Percentiles rank a stretch among this genome's conserved stretches.
These are phyloP conservation scores for Ophiocordyceps unilateralis DNA, from an alignment of 2,329 filamentous ascomycete species.

Conservation along the genomic window DNA sequence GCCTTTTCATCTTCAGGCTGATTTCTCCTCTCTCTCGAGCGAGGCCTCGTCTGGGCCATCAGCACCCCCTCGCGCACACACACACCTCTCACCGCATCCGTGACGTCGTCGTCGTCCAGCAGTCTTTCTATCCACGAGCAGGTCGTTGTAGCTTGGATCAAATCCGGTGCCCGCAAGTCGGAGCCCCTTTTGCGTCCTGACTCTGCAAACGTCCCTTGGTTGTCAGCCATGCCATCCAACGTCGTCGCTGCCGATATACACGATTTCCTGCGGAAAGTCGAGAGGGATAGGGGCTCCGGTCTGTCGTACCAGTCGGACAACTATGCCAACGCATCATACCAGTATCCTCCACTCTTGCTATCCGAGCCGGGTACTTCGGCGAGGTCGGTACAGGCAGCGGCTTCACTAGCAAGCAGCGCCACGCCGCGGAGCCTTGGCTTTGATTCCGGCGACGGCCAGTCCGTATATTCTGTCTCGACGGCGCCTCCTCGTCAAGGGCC, in stretches of 20 bases:
- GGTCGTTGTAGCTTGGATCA: too few relatives aligned
- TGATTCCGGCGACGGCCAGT: conserved; percentile 3
- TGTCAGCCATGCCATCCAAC: not conserved
- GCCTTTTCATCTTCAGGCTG: too few relatives aligned
- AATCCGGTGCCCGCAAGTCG: too few relatives aligned
- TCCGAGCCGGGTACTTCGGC: not conserved
- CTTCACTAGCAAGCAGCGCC: conserved; percentile 3
- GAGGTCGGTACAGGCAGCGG: not conserved
- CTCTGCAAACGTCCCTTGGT: too few relatives aligned
- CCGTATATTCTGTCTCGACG: conserved; percentile 7
- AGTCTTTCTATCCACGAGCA: too few relatives aligned
- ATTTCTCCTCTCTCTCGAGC: too few relatives aligned
- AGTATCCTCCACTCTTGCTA: conserved; percentile 1
- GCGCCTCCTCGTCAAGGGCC: conserved; percentile 7
- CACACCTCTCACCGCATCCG: not conserved
- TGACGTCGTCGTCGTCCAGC: not conserved
- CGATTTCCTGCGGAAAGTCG: not conserved
- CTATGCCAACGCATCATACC: not conserved
- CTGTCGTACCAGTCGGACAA: not conserved
- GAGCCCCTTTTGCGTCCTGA: too few relatives aligned
- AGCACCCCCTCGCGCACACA: not conserved
- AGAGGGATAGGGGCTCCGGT: not conserved
- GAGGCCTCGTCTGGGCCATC: not conserved
- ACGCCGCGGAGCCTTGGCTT: conserved; percentile 4
- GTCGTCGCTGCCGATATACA: not conserved